Conservation (phyloP, 768 basidiomycete species). For the Coprinopsis cinerea region DNA sequence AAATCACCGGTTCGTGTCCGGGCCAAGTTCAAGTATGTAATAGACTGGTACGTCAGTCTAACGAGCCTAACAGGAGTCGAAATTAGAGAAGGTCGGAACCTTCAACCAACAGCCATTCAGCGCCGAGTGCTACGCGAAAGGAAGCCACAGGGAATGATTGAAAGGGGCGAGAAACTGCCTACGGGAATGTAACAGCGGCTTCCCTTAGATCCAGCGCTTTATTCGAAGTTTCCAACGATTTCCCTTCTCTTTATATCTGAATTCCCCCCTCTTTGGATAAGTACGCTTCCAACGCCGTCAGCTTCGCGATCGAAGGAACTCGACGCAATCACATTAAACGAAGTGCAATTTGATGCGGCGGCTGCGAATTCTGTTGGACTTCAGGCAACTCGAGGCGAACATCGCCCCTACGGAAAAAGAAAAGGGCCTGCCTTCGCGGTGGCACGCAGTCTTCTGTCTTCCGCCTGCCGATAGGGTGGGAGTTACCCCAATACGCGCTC, state of each 20-base stretch:
- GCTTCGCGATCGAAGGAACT: slow-evolving; percentile 7
- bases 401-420: too few relatives aligned
- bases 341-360: not conserved
- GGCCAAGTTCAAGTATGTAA: slow-evolving; percentile 1
- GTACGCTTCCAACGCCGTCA: not conserved
- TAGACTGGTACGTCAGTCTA: not conserved
- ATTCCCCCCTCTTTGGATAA: not conserved
- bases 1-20: too few relatives aligned
- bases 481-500: too few relatives aligned
- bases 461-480: too few relatives aligned
- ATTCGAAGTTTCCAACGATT: not conserved
- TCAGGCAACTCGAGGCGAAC: too few relatives aligned
- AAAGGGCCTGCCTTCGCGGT: too few relatives aligned
- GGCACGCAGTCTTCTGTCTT: too few relatives aligned
- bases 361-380: not conserved
- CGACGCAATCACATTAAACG: slow-evolving; percentile 3
- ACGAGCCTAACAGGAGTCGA: too few relatives aligned
- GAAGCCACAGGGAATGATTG: not conserved
- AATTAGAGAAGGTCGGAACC: not conserved
- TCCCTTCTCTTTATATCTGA: slow-evolving; percentile 1
- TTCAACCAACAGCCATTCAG: not conserved
- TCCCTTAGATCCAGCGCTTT: not conserved
- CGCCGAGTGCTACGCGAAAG: slow-evolving; percentile 1
- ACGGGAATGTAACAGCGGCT: not conserved
- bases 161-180: slow-evolving; percentile 1